A percentile compares a stretch with the other conserved stretches of the same genome.
phyloP scores from a whole-genome alignment of 1,139 yeast species.

The Candida glucosophila region DNA sequence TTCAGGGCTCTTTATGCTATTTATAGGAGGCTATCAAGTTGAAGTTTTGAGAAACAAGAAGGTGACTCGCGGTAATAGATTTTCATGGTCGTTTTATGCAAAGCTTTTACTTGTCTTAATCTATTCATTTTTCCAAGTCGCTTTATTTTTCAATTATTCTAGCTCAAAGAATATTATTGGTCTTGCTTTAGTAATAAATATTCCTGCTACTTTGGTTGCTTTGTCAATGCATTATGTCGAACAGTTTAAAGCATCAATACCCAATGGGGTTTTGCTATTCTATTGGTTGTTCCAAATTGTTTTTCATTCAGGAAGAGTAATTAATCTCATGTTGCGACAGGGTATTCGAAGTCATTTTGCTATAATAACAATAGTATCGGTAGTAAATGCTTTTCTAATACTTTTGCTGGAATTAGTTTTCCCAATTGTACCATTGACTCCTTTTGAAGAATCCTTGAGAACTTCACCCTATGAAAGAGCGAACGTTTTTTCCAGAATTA shows the following conservation, averaged over 20 bases:
- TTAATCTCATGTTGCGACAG: constrained; percentile 43
- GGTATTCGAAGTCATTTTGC: constrained; percentile 22
- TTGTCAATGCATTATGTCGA: constrained; percentile 62
- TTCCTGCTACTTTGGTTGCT: constrained; percentile 41
- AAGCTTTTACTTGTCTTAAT: constrained; percentile 33
- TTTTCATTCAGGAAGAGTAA: constrained; percentile 29
- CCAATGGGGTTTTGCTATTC: constrained; percentile 62
- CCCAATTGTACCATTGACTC: constrained; percentile 34
- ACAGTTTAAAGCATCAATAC: constrained; percentile 53
- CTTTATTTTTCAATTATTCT: constrained; percentile 14
- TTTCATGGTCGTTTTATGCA: constrained; percentile 30
- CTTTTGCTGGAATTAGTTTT: constrained; percentile 45
- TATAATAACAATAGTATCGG: constrained; percentile 37
- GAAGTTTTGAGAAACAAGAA: constrained; percentile 24
- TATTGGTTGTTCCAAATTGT: constrained; percentile 63
- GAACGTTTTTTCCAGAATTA: constrained; percentile 67
- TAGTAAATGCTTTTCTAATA: constrained; percentile 42
- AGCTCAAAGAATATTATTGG: constrained; percentile 31
- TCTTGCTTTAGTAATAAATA: constrained; percentile 30
- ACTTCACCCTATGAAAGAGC: constrained; percentile 68
- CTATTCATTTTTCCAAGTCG: constrained; percentile 30
- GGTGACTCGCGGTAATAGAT: constrained; percentile 23
- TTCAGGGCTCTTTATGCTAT: constrained; percentile 44
- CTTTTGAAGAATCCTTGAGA: constrained; percentile 32
- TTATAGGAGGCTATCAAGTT: constrained; percentile 44